A percentile compares a stretch with the other conserved stretches of the same genome.
Conservation (phyloP, 768 basidiomycete genomes). For the Dioszegia crocea region DNA sequence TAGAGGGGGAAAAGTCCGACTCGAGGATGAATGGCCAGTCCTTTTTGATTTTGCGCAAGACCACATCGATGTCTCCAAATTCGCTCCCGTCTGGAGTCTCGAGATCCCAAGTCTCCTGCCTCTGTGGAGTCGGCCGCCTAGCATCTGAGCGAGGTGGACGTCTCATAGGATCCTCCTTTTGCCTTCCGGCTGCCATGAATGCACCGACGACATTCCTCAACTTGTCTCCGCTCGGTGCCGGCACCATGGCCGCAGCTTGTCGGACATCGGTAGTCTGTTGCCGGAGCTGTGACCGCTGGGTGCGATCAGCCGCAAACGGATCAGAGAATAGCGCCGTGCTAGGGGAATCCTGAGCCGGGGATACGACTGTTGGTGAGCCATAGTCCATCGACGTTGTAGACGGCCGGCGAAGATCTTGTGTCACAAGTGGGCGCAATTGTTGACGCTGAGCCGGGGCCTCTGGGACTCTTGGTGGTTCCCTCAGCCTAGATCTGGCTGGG, state of each 20-base stretch:
- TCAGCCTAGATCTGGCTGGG: conserved; percentile 31
- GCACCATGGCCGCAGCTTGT: conserved; percentile 18
- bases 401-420: conserved; percentile 23
- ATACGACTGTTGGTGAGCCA: conserved; percentile 16
- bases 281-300: conserved; percentile 33
- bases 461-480: conserved; percentile 20
- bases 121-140: conserved; percentile 8
- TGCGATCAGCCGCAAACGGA: conserved; percentile 42
- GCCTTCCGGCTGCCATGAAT: conserved; percentile 35
- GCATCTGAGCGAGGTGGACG: conserved; percentile 24
- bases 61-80: conserved; percentile 81
- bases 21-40: conserved; percentile 77
- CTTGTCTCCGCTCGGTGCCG: conserved; percentile 24
- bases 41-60: conserved; percentile 77
- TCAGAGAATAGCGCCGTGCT: conserved; percentile 25
- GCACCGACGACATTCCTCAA: conserved; percentile 42
- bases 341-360: conserved; percentile 18
- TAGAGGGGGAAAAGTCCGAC: conserved; percentile 76
- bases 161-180: conserved; percentile 11
- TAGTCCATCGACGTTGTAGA: conserved; percentile 11
- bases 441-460: conserved; percentile 4
- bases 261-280: conserved; percentile 26
- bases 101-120: conserved; percentile 27
- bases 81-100: conserved; percentile 45
- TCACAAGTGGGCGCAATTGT: conserved; percentile 19